Evolutionary conservation across 1,284 basidiomycete genomes (phyloP), one percentile per base, ranked within the genome.

Genomic region (Chalciporus sp.): DNA sequence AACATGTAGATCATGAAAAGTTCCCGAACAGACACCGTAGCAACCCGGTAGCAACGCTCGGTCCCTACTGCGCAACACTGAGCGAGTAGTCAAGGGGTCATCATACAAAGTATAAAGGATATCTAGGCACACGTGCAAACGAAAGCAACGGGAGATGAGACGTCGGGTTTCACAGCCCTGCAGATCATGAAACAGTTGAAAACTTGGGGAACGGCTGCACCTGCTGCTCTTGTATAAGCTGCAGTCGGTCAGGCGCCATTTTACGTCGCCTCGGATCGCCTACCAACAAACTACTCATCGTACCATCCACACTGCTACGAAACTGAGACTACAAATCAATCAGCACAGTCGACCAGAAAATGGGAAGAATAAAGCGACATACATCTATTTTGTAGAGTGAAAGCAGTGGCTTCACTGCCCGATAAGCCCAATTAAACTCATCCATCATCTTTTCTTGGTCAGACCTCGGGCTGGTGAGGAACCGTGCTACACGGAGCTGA

Each of bases 381-480:
- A 83, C 79, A 54, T 77, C 73, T n/a, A 61, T 61, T 19, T 69
- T 64, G 61, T 72, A 81, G 7, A 70, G 65, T 0, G 73, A 61
- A 39, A 70, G 64, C 52, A 84, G 68, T 8, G 76, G 73, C 19
- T 69, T 61, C 23, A 76, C 75, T 55, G 78, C 74, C 52, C 74
- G 71, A 72, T 72, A 82, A 0, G 74, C 73, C 86, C 85, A 88
- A 1, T 68, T 68, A 62, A 74, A 83, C 49, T 82, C 73, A 14
- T 55, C 63, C 63, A 80, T 62, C 75, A 82, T 80, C 58, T 64
- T 75, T 47, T 85, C 83, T 61, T 76, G 74, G 42, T 69, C 69
- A 12, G 52, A 47, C 9, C 54, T 54, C 41, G 79, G 70, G 1
- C 72, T 61, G 10, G 68, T 61, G 42, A 88, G 66, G 60, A 83